Evolutionary conservation across 208 protist species (phyloP).

Genomic region (Borovskyia barvae): DNA sequence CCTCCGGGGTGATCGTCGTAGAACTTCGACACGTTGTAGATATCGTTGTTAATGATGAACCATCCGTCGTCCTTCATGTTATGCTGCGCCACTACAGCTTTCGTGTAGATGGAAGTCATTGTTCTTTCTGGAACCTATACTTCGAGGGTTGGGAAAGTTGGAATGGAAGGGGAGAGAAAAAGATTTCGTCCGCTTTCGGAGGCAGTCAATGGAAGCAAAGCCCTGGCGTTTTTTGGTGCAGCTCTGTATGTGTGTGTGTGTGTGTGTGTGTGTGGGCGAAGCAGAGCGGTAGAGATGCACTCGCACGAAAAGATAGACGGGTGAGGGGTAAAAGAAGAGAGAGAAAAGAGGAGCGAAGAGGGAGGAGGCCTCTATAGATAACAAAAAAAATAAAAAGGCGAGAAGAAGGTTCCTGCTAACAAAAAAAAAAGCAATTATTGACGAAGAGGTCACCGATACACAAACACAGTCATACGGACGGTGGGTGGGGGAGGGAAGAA

Average conservation of each 20-base stretch:
- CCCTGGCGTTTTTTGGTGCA: no score
- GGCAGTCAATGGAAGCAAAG: no score
- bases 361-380: no score
- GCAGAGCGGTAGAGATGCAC: not conserved
- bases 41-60: conserved; percentile 78
- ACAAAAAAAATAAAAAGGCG: conserved; percentile 3
- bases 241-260: conserved; percentile 2
- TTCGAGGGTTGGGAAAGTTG: not conserved
- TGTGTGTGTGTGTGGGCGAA: not conserved
- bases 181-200: no score
- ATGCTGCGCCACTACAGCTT: conserved; percentile 59
- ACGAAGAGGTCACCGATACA: no score
- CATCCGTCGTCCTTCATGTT: conserved; percentile 53
- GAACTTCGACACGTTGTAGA: conserved; percentile 80
- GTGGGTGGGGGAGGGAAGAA: no score
- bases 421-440: no score
- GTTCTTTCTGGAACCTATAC: not conserved
- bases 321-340: not conserved
- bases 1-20: conserved; percentile 82
- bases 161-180: not conserved
- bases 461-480: no score
- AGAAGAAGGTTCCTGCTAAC: not conserved
- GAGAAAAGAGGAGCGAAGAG: no score
- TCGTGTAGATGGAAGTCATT: conserved; percentile 35
- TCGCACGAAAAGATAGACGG: not conserved